These are phyloP conservation scores for Neurospora sp. DNA, from an alignment of 495 filamentous ascomycete species.

Conservation along the genomic window DNA sequence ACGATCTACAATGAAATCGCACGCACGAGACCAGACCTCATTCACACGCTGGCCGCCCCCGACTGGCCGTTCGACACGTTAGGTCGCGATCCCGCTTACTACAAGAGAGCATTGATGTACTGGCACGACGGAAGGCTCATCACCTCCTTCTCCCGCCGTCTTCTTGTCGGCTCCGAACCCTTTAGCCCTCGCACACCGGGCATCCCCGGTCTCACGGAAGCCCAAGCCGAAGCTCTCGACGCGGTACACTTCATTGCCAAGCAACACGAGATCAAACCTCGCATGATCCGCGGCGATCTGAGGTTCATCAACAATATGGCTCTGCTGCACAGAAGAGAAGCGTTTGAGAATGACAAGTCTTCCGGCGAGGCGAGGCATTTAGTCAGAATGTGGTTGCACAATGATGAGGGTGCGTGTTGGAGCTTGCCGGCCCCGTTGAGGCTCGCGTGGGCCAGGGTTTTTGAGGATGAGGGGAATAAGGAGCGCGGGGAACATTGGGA, in stretches of 20 bases:
- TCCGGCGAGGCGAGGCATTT: slow-evolving; percentile 6
- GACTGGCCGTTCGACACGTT: slow-evolving; percentile 40
- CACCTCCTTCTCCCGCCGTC: slow-evolving; percentile 39
- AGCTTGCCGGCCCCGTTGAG: slow-evolving; percentile 11
- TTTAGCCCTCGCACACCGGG: slow-evolving; percentile 30
- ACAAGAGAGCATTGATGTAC: slow-evolving; percentile 36
- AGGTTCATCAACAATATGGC: slow-evolving; percentile 48
- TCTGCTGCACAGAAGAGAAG: slow-evolving; percentile 13
- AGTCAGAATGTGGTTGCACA: slow-evolving; percentile 16
- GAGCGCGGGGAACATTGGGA: slow-evolving; percentile 14
- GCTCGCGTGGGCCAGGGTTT: slow-evolving; percentile 16
- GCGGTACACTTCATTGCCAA: slow-evolving; percentile 45
- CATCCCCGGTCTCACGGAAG: slow-evolving; percentile 42
- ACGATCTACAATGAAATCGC: slow-evolving; percentile 54
- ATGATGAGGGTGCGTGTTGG: slow-evolving; percentile 15
- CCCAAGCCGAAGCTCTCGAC: slow-evolving; percentile 27
- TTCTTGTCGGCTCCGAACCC: slow-evolving; percentile 33
- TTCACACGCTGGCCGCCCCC: slow-evolving; percentile 34
- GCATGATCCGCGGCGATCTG: slow-evolving; percentile 48
- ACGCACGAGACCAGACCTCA: slow-evolving; percentile 45
- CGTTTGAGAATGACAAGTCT: slow-evolving; percentile 10
- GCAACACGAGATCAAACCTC: slow-evolving; percentile 39
- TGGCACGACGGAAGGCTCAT: slow-evolving; percentile 29
- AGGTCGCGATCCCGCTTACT: slow-evolving; percentile 18
- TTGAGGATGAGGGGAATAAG: slow-evolving; percentile 11